phyloP scores from a whole-genome alignment of 1,284 basidiomycete species.

The Sanguinoderma infundibulare region DNA sequence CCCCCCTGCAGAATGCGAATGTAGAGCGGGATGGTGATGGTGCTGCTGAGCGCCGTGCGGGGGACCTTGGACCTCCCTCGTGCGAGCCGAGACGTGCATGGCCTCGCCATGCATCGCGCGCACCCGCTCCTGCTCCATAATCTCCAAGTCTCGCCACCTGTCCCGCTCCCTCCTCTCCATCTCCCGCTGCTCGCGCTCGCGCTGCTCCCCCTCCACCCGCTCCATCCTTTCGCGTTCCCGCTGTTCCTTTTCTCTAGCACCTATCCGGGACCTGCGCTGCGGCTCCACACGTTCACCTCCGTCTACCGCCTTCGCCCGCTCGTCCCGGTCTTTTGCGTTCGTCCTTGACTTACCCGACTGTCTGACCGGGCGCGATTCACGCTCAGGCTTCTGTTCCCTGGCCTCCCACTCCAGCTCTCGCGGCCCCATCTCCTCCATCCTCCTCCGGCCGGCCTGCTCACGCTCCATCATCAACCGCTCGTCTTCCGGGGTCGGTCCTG shows the following conservation, averaged over 20 bases:
- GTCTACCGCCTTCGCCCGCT: conserved; percentile 15
- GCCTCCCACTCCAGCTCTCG: conserved; percentile 16
- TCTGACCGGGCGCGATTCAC: conserved; percentile 1
- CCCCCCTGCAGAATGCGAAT: conserved; percentile 10
- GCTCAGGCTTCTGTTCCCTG: conserved; percentile 16
- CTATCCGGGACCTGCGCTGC: conserved; percentile 9
- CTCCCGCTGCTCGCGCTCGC: conserved; percentile 12
- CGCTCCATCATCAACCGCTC: conserved; percentile 16
- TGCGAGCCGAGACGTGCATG: conserved; percentile 13
- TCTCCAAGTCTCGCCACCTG: conserved; percentile 25
- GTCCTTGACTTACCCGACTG: conserved; percentile 12
- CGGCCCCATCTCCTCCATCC: conserved; percentile 11
- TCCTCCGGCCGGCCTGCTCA: conserved; percentile 7
- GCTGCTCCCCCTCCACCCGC: conserved; percentile 12
- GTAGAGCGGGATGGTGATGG: conserved; percentile 19
- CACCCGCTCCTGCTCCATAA: conserved; percentile 19
- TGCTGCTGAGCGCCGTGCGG: conserved; percentile 23
- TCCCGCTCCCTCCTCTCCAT: conserved; percentile 23
- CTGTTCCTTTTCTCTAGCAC: conserved; percentile 22
- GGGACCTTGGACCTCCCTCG: conserved; percentile 17
- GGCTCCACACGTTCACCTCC: not conserved
- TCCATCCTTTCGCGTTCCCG: conserved; percentile 25
- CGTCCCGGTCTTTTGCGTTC: conserved; percentile 23
- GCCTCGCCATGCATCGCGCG: conserved; percentile 24
- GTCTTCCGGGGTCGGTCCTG: conserved; percentile 13